Percentiles rank a stretch among this genome's conserved stretches.
phyloP scores from a whole-genome alignment of 2,329 filamentous ascomycete species.

The Sclerotinia borealis region DNA sequence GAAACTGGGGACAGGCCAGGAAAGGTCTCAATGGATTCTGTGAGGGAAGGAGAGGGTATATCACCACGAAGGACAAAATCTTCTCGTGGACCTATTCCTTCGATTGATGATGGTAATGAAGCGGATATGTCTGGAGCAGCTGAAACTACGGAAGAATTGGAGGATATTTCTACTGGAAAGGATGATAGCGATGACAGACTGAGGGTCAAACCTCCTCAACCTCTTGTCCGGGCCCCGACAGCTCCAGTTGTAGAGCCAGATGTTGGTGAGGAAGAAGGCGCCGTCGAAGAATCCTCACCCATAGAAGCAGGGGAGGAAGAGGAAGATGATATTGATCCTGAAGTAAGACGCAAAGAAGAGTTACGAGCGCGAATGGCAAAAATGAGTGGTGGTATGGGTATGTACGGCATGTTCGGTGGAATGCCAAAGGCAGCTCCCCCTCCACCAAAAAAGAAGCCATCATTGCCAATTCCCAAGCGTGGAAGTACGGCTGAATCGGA shows the following conservation, averaged over 20 bases:
- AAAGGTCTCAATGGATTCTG: slow-evolving; percentile 46
- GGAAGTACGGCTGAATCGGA: slow-evolving; percentile 36
- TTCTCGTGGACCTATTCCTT: slow-evolving; percentile 39
- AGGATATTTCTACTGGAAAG: slow-evolving; percentile 53
- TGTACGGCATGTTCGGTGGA: slow-evolving; percentile 87
- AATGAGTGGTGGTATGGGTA: slow-evolving; percentile 96
- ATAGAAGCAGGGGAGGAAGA: slow-evolving; percentile 53
- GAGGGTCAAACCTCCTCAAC: slow-evolving; percentile 22
- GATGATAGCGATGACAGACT: slow-evolving; percentile 65
- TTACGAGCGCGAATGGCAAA: slow-evolving; percentile 94
- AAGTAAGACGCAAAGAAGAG: slow-evolving; percentile 78
- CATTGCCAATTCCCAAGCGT: slow-evolving; percentile 37
- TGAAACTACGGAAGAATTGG: slow-evolving; percentile 55
- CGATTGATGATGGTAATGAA: slow-evolving; percentile 54
- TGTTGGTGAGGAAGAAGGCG: slow-evolving; percentile 42
- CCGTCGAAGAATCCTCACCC: slow-evolving; percentile 37
- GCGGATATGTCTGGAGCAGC: slow-evolving; percentile 60
- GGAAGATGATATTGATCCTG: slow-evolving; percentile 81
- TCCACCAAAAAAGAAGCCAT: slow-evolving; percentile 49
- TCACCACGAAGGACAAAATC: slow-evolving; percentile 46
- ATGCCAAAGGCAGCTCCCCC: slow-evolving; percentile 53
- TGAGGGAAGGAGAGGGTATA: slow-evolving; percentile 36
- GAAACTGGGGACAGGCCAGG: slow-evolving; percentile 43
- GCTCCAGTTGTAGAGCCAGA: slow-evolving; percentile 35
- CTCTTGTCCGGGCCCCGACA: slow-evolving; percentile 37